Evolutionary conservation across 1,284 basidiomycete genomes (phyloP).

Genomic region (Ustilago tritici): DNA sequence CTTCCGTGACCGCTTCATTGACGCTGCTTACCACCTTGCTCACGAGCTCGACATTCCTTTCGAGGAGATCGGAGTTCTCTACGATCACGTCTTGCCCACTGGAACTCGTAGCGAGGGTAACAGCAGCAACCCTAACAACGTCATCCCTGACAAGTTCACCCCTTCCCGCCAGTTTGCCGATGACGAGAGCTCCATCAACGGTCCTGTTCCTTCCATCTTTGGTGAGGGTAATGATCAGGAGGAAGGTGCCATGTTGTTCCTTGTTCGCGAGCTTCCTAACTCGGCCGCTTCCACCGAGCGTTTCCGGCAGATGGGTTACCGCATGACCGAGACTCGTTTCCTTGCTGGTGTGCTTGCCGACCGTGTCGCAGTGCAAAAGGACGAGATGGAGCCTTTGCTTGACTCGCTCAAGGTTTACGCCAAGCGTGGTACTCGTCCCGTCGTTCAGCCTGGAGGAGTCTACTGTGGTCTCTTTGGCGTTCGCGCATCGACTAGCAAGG

Average conservation of each 20-base stretch:
- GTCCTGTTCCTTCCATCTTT: slow-evolving; percentile 57
- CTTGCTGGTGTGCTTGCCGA: slow-evolving; percentile 72
- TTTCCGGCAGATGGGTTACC: slow-evolving; percentile 72
- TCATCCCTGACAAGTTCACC: slow-evolving; percentile 38
- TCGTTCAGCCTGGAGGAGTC: slow-evolving; percentile 72
- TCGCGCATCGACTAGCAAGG: slow-evolving; percentile 69
- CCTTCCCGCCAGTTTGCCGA: slow-evolving; percentile 51
- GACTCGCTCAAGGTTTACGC: slow-evolving; percentile 73
- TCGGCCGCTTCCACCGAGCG: slow-evolving; percentile 70
- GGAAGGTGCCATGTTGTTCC: slow-evolving; percentile 72
- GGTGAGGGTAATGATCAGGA: slow-evolving; percentile 65
- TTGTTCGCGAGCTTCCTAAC: slow-evolving; percentile 71
- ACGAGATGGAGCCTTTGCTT: slow-evolving; percentile 72
- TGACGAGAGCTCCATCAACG: slow-evolving; percentile 61
- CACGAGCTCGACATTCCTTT: slow-evolving; percentile 72
- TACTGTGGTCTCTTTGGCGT: slow-evolving; percentile 73
- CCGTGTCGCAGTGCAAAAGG: slow-evolving; percentile 71
- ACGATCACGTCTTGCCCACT: slow-evolving; percentile 72
- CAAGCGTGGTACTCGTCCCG: slow-evolving; percentile 72
- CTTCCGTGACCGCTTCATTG: slow-evolving; percentile 72
- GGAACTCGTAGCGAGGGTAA: slow-evolving; percentile 65
- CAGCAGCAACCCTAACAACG: slow-evolving; percentile 14
- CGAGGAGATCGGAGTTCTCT: slow-evolving; percentile 76
- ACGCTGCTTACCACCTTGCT: slow-evolving; percentile 71
- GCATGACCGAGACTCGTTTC: slow-evolving; percentile 73